Conservation (phyloP, 1,139 yeast species). For the Neolecta irregularis region DNA sequence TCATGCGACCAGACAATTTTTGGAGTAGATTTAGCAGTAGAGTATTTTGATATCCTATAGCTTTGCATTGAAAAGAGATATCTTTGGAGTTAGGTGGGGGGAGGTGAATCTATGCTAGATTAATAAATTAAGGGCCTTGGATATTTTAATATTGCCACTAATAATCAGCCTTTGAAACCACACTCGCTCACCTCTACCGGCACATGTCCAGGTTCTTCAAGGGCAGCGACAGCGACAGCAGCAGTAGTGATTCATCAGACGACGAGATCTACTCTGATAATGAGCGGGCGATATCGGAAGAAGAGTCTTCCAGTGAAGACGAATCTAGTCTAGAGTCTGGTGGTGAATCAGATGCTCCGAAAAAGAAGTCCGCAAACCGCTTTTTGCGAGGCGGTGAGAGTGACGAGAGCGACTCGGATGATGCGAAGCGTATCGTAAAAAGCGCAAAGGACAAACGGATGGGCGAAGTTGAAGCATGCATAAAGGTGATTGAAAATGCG, state of each 20-base stretch:
- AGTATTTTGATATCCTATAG: no score
- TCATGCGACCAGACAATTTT: no score
- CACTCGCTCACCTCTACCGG: no score
- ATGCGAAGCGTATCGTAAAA: slow-evolving; percentile 70
- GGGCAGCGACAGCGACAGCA: slow-evolving; percentile 36
- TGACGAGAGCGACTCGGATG: slow-evolving; percentile 43
- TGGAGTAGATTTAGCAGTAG: no score
- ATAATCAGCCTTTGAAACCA: no score
- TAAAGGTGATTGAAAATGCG: slow-evolving; percentile 55
- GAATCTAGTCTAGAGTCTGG: slow-evolving; percentile 27
- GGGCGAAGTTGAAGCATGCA: slow-evolving; percentile 64
- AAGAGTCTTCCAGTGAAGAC: slow-evolving; percentile 28
- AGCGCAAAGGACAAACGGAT: slow-evolving; percentile 83
- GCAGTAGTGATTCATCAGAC: slow-evolving; percentile 41
- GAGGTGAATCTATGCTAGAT: no score
- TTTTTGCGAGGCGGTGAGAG: slow-evolving; percentile 26
- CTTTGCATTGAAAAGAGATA: no score
- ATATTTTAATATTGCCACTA: no score
- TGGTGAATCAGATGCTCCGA: slow-evolving; percentile 12
- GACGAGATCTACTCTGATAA: slow-evolving; percentile 25
- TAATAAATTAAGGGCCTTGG: no score
- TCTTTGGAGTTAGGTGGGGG: no score
- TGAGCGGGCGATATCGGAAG: slow-evolving; percentile 35
- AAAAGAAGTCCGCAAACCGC: slow-evolving; percentile 24
- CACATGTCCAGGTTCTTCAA: slow-evolving; percentile 69